Base-by-base conservation (phyloP, 148 eudicot genomes). In the Amaranthus cruentus region DNA sequence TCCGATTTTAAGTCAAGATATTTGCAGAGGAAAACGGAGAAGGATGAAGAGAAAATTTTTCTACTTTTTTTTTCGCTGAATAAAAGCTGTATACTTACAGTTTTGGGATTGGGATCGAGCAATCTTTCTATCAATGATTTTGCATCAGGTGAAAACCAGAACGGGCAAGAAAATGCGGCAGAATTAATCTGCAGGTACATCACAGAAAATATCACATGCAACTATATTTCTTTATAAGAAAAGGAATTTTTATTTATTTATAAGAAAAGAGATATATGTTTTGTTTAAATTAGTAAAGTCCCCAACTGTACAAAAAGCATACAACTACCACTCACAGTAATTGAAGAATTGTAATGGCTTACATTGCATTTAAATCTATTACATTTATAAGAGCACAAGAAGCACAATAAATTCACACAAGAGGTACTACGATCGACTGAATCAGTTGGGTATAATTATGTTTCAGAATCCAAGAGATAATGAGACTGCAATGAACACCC, bases 31-130 rank as follows among this genome's bases (percentile, higher is more conserved):
- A 47, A 68, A 47, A 3, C 48, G 28, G 18, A 21, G 61, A 54
- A 13, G 21, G 28, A 57, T 28, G 48, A 44, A 43, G 6, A 68
- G 54, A 60, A 6, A 55, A 14, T 13, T 28, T 28, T 28, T 5
- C 6, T 54, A 3, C 48, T 2, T 62, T 28, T 52, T 8, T 73
- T 43, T 55, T 49, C 6, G 6, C 62, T 62, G 46, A 38, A 58
- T 15, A 68, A 55, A 50, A 61, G 44, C 42, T 42, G 72, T 49
- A 47, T 43, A 82, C 96, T 90, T 81, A 96, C 99, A 67, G 92
- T 87, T 73, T 81, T 84, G 57, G 99, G 99, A 84, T 90, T 92
- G 43, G 97, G 99, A 84, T 96, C 96, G 65, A 96, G 91, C 86
- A 92, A 86, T 81, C 74, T 96, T 49, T 81, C 83, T 73, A 96